Evolutionary conservation across 768 basidiomycete genomes (phyloP).

Genomic region (Termitomyces sp.): DNA sequence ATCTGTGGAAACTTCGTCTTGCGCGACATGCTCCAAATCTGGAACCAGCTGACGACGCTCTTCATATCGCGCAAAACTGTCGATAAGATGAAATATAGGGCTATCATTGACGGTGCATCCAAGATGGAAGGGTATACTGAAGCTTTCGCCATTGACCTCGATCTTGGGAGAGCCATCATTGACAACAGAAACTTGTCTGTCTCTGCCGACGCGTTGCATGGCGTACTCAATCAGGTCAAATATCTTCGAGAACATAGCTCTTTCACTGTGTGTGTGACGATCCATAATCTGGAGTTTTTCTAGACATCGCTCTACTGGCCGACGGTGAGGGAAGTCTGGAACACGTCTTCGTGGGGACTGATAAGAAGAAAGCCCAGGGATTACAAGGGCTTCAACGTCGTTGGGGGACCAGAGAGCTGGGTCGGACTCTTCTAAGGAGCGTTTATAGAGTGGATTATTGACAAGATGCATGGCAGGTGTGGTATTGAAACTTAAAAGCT

Average conservation of each 20-base stretch:
- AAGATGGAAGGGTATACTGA: background rate
- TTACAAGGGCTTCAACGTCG: background rate
- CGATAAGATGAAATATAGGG: too few species aligned
- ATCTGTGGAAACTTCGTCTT: too few species aligned
- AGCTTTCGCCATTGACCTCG: background rate
- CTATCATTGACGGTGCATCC: background rate
- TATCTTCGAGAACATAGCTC: background rate
- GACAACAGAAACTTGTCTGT: background rate
- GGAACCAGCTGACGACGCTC: too few species aligned
- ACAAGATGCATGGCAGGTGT: too few species aligned
- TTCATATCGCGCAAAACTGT: too few species aligned
- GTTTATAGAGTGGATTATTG: background rate
- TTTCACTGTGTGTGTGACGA: background rate
- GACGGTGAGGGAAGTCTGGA: background rate
- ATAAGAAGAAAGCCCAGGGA: background rate
- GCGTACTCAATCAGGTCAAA: background rate
- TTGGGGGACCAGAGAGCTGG: background rate
- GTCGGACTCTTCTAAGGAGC: background rate
- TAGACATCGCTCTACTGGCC: background rate
- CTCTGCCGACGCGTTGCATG: background rate
- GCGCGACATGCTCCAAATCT: too few species aligned
- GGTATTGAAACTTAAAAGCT: too few species aligned
- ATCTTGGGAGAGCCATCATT: background rate
- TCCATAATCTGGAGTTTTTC: background rate
- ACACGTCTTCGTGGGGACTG: background rate